Base-by-base conservation (phyloP, 192 early-diverging fungal genomes). In the Gamsiella multidivaricata region DNA sequence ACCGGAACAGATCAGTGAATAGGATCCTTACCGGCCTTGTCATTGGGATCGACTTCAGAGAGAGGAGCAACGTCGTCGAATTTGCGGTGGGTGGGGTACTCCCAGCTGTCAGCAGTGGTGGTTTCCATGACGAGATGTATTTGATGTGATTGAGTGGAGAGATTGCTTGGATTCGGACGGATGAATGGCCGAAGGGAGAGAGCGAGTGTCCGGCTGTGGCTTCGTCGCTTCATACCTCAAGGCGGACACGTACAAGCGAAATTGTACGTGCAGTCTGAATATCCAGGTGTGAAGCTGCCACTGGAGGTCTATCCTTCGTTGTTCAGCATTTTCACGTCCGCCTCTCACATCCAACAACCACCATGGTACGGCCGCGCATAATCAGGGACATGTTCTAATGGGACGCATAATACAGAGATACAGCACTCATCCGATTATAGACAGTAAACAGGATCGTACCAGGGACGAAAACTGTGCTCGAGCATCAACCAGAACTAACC, bases 41-140 rank as follows among this genome's bases (percentile, higher is more conserved):
- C 74, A 22, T 69, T 63, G 52, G 74, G 66, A 47, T 78, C 74
- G 31, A 78, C 74, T 47, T 78, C 74, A 7, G 74, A 42, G 33
- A 78, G 66, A 50, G 74, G 74, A 14, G 37, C 61, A 47, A 78
- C 74, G 37, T 78, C 54, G 54, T 78, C 74, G 74, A 78, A 78
- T 69, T 69, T 78, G 61, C 74, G 74, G 22, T 78, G 74, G 54
- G 65, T 34, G 36, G 74, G 74, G 74, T 78, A 78, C 60, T 78
- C 74, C 74, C 74, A 78, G 54, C 65, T 68, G 52, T 78, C 74
- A 69, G 74, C 65, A 45, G 70, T 65, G 61, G 74, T 55, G 49
- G 74, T n/a, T n/a, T n/a, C 45, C 74, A 78, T 78, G 15, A 26
- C 45, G 33, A 47, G 43, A 31, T 39, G 2, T 42, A 22, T 47